Evolutionary conservation across 768 basidiomycete species (phyloP), one percentile per base, ranked within the genome.

Genomic region (Hericium rajendrae): DNA sequence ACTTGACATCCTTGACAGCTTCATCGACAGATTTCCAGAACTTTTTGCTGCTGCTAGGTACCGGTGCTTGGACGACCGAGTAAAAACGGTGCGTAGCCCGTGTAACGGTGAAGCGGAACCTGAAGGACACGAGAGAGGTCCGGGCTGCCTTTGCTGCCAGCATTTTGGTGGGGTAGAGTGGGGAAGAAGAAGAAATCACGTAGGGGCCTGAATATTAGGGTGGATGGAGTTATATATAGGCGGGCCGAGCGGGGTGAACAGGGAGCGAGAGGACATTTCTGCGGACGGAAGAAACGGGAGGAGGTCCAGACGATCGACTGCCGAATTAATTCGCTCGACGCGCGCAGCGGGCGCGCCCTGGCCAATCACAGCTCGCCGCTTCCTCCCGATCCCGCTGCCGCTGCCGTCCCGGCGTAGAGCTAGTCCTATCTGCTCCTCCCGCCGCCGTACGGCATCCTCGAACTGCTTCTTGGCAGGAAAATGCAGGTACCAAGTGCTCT

Each of bases 1-100:
- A 85, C 73, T 88, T 85, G 70, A 95, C 76, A 63, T 86, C 87
- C 68, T 80, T 79, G 59, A 95, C 78, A 1, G 91, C 92, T 57
- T 90, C 87, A 40, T 93, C 90, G 0, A 78, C 84, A 3, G 83
- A 86, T 20, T 72, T 69, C 84, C 85, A 94, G 22, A 94, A 76
- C 69, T 56, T 56, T 18, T 94, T 90, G 46, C 71, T 71, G 57
- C 69, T 72, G 18, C 62, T 60, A 39, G 72, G 71, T 20, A 66
- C 53, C 3, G 74, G 71, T 16, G 62, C 66, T 46, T 48, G 57
- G 48, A 59, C 66, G 62, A 53, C 60, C 58, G 61, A 51, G 38
- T 65, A 66, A 59, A 58, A 66, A 24, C 67, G 60, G 16, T 65
- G 53, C 3, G 62, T 55, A 6, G 62, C 54, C 53, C 64, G 43